Evolutionary conservation across 2,329 filamentous ascomycete genomes (phyloP), one percentile per base, ranked within the genome.

Genomic region (Sclerotiophoma versabilis): DNA sequence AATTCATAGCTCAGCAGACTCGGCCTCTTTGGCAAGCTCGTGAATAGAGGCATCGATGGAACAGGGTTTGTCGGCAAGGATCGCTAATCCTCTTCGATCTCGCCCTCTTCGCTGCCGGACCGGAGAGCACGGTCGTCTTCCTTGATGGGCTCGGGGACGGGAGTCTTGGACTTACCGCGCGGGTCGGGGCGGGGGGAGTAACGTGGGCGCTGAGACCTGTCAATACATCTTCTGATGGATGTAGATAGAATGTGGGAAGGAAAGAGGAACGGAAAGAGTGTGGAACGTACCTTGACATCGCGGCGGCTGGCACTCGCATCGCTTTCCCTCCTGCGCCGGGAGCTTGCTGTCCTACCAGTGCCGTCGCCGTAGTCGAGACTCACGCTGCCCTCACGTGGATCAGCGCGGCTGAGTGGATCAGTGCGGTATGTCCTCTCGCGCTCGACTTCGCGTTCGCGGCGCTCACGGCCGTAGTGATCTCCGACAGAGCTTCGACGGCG

Each of bases 31-130:
- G 14, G 19, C 23, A 45, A n/a, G n/a, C 19, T 14, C 1, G 27
- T 12, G 4, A 17, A 14, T 4, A 15, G 19, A 4, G 27, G 19
- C 25, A 14, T 22, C 25, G 41, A 5, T 1, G 34, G 14, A 17
- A 30, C 34, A 43, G 17, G 44, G 26, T 45, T 38, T 30, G 45
- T 38, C 37, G 49, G 25, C 20, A 36, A 52, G 54, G 43, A 56
- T 42, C 49, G 47, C 63, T 78, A 80, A 54, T 80, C 75, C 80
- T 98, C 93, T 76, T 96, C 95, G 66, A 99, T 98, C 79, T 99
- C 95, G 46, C 95, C 95, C 77, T 99, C 95, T 78, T 99, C 95
- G 70, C 93, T 97, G 47, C 95, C 95, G 54, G 90, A 93, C 68
- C 90, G 88, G 50, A 92, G 81, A 50, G 82, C 80, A 45, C 86